Conservation (phyloP, 441 rosid species). For the Flueggea neowawraea region DNA sequence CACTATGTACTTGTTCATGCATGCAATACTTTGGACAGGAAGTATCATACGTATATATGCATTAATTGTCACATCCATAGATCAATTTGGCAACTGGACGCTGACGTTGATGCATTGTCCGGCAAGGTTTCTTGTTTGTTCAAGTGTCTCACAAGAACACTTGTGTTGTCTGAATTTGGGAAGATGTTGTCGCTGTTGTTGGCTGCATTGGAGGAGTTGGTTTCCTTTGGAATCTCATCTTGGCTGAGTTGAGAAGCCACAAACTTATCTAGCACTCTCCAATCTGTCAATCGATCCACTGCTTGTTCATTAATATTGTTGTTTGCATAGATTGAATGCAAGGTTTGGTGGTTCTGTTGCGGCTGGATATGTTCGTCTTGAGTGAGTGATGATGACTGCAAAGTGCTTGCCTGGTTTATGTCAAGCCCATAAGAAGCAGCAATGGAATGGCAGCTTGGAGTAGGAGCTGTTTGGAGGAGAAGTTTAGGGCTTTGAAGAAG, state of each 20-base stretch:
- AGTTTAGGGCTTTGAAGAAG: constrained; percentile 67
- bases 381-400: constrained; percentile 38
- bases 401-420: constrained; percentile 39
- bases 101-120: constrained; percentile 33
- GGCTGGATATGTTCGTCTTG: constrained; percentile 42
- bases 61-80: constrained; percentile 45
- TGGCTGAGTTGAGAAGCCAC: constrained; percentile 92
- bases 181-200: constrained; percentile 16
- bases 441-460: constrained; percentile 20
- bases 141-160: constrained; percentile 19
- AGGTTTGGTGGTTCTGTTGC: constrained; percentile 24
- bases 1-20: constrained; percentile 15
- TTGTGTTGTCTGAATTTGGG: constrained; percentile 20
- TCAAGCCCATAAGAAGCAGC: constrained; percentile 33
- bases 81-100: constrained; percentile 36
- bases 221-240: constrained; percentile 44
- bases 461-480: constrained; percentile 27
- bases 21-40: constrained; percentile 1
- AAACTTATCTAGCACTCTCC: constrained; percentile 92
- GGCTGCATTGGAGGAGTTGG: constrained; percentile 22
- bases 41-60: not conserved
- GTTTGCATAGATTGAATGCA: constrained; percentile 29
- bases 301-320: constrained; percentile 33
- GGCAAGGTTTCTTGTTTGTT: constrained; percentile 26
- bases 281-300: constrained; percentile 67